These are phyloP conservation scores for Sparassis latifolia DNA, from an alignment of 1,284 basidiomycete species.

Conservation along the genomic window DNA sequence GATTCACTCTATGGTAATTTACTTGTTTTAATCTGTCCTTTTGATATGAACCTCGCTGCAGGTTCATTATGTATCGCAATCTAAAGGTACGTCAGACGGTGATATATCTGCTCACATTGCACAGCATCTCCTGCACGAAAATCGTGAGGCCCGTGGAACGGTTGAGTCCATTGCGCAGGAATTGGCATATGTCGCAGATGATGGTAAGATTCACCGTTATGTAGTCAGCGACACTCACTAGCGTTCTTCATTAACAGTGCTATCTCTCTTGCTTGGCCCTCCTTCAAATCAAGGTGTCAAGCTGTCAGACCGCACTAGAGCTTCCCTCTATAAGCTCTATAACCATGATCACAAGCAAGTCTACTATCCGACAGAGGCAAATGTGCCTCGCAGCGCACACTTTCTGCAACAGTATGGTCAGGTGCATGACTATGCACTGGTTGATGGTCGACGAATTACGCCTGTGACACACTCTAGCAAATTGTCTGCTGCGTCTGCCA, in stretches of 20 bases:
- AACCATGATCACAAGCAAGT: not conserved
- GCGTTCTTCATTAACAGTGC: too few relatives aligned
- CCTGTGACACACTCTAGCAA: not conserved
- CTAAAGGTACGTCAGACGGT: too few relatives aligned
- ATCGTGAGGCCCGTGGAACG: constrained; percentile 2
- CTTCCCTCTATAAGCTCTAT: not conserved
- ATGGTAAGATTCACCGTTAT: not conserved
- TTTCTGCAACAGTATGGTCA: not conserved
- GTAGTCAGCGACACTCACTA: too few relatives aligned
- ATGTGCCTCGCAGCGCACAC: not conserved
- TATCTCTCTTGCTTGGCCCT: too few relatives aligned
- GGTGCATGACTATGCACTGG: not conserved
- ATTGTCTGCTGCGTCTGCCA: not conserved
- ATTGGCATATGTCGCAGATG: not conserved
- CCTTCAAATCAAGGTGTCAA: not conserved
- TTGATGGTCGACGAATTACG: not conserved
- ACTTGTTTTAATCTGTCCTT: too few relatives aligned
- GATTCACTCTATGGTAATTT: constrained; percentile 3
- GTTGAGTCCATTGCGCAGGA: constrained; percentile 1
- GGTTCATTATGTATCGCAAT: too few relatives aligned
- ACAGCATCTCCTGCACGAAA: not conserved
- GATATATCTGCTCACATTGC: not conserved
- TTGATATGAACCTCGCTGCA: too few relatives aligned
- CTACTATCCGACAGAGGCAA: not conserved
- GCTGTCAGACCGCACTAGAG: not conserved